Base-by-base conservation (phyloP, 257 asterid genomes). In the Gardenia jasminoides region DNA sequence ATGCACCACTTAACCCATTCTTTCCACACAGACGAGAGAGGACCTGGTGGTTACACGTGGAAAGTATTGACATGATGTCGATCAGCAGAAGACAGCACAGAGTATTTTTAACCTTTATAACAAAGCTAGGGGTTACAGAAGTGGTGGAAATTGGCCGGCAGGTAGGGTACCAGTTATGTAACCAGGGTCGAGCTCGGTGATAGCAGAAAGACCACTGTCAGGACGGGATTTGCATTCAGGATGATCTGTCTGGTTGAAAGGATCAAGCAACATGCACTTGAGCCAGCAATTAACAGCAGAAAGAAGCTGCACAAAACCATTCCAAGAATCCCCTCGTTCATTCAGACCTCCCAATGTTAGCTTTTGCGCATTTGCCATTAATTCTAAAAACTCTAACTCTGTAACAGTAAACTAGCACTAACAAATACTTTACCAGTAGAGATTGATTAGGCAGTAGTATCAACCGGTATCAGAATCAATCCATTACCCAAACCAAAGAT, bases 1-100 rank as follows among this genome's bases (percentile, higher is more conserved):
- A 95, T 93, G 91, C 99, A 95, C 99, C 99, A 95, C 85, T 93
- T 95, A 81, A 95, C 88, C 98, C 99, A 95, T 70, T 95, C 99
- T 87, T 95, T 95, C 99, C 99, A 95, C 82, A 95, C 99, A 47
- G 99, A 93, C 58, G 99, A 92, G 74, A 95, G 93, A 80, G 99
- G 99, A 88, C 99, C 99, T 95, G 91, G 84, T n/a, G 20, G 20
- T 54, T 54, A 19, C 62, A 15, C 24, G 9, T 19, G 24, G 24
- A 54, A 16, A 3, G 24, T 17, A 54, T 48, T 54, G 22, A 7
- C 24, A 54, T 4, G n/a, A 48, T 48, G 24, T 54, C 20, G 59
- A 52, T 52, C 59, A 52, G 59, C 59, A 52, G 41, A 36, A 36
- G 41, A 36, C 26, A 56, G 26, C 58, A 52, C 22, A 52, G 58